phyloP scores from a whole-genome alignment of 805 yeast species.

The Hanseniaspora mollemarum region DNA sequence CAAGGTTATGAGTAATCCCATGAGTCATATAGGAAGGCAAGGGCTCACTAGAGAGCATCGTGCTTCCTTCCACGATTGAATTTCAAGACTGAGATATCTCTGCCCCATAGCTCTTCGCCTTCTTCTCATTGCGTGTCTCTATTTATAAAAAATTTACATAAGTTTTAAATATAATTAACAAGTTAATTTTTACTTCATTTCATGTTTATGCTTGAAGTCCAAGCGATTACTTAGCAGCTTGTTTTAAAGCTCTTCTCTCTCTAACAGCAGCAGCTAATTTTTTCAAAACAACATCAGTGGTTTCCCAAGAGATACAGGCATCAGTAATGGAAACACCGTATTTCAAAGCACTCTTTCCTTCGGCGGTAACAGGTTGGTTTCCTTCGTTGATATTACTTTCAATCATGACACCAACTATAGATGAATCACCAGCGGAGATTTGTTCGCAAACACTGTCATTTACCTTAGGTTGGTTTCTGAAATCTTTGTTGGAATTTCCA shows the following conservation, averaged over 20 bases:
- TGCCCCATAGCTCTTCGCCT: neutral
- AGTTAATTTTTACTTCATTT: no score
- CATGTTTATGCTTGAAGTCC: no score
- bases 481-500: conserved; percentile 86
- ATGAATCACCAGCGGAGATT: conserved; percentile 56
- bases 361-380: conserved; percentile 68
- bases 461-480: conserved; percentile 85
- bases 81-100: neutral
- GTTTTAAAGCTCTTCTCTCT: conserved; percentile 47
- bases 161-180: no score
- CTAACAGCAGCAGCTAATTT: conserved; percentile 74
- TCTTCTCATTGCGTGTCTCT: neutral
- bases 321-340: conserved; percentile 96
- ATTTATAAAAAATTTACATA: no score
- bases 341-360: conserved; percentile 38
- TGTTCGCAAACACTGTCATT: conserved; percentile 69
- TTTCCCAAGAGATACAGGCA: conserved; percentile 88
- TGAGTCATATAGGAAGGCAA: no score
- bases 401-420: conserved; percentile 90
- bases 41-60: no score
- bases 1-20: no score
- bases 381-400: conserved; percentile 89
- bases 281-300: conserved; percentile 68
- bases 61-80: no score
- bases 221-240: neutral